Evolutionary conservation across 2,329 filamentous ascomycete genomes (phyloP).

Genomic region (Penicillium sp.): DNA sequence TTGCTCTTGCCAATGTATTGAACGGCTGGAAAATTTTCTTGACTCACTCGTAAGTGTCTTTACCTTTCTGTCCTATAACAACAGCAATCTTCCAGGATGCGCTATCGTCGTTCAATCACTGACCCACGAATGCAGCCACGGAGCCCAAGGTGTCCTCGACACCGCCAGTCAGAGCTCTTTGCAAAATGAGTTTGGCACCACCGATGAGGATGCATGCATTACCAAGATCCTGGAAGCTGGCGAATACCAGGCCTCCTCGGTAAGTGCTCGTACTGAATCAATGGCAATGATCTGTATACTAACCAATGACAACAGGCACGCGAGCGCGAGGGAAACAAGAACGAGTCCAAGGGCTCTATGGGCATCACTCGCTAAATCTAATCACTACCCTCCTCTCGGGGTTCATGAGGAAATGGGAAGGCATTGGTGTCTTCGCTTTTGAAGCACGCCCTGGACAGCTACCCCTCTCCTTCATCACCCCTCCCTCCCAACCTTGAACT

Average conservation of each 20-base stretch:
- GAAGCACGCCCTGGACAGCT: neutral
- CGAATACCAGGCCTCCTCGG: slow-evolving; percentile 60
- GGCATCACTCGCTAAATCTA: slow-evolving; percentile 20
- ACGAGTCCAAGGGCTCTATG: slow-evolving; percentile 26
- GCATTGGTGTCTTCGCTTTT: neutral
- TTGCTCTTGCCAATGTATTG: slow-evolving; percentile 81
- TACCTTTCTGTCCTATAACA: too few relatives aligned
- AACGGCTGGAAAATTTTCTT: slow-evolving; percentile 85
- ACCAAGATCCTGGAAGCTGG: slow-evolving; percentile 78
- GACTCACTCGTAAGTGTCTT: slow-evolving; percentile 73
- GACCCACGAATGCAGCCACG: slow-evolving; percentile 63
- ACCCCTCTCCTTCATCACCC: neutral
- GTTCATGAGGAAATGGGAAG: neutral
- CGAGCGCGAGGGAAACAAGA: slow-evolving; percentile 34
- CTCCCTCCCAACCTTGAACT: neutral
- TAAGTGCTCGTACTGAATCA: slow-evolving; percentile 38
- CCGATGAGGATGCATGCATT: slow-evolving; percentile 75
- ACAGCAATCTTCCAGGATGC: neutral
- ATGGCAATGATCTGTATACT: slow-evolving; percentile 4
- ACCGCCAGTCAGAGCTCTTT: slow-evolving; percentile 71
- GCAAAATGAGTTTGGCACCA: slow-evolving; percentile 83
- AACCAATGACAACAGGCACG: slow-evolving; percentile 22
- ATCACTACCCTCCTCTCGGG: neutral
- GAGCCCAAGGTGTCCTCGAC: slow-evolving; percentile 76
- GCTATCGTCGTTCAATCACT: neutral